Conservation (phyloP, 2,329 filamentous ascomycete species). For the Alternaria longipes region DNA sequence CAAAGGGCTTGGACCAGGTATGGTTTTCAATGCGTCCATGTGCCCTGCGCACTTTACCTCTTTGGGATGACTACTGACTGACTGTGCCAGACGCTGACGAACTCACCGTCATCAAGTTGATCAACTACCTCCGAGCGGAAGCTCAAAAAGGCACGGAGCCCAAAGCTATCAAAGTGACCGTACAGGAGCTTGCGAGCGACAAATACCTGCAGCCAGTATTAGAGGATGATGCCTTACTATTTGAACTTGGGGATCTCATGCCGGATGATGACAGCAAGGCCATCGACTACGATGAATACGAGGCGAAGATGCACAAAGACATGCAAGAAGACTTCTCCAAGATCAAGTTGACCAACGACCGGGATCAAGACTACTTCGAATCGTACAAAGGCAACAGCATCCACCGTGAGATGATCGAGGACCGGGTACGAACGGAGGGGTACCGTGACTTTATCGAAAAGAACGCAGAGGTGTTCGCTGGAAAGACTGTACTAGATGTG, state of each 20-base stretch:
- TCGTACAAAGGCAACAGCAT: slow-evolving; percentile 76
- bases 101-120: slow-evolving; percentile 44
- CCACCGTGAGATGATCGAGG: slow-evolving; percentile 95
- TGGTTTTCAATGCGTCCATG: slow-evolving; percentile 6
- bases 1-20: slow-evolving; percentile 43
- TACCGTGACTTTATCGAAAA: slow-evolving; percentile 96
- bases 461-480: slow-evolving; percentile 86
- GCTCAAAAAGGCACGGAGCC: slow-evolving; percentile 50
- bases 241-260: slow-evolving; percentile 81
- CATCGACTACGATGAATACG: slow-evolving; percentile 45
- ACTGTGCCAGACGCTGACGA: slow-evolving; percentile 40
- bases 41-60: slow-evolving; percentile 20
- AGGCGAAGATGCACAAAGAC: slow-evolving; percentile 55
- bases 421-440: slow-evolving; percentile 84
- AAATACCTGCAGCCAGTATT: slow-evolving; percentile 83
- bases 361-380: slow-evolving; percentile 69
- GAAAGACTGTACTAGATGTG: slow-evolving; percentile 88
- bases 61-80: slow-evolving; percentile 29
- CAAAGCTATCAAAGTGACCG: slow-evolving; percentile 64
- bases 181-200: slow-evolving; percentile 74
- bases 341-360: slow-evolving; percentile 51
- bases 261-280: slow-evolving; percentile 38
- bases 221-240: slow-evolving; percentile 88
- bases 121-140: slow-evolving; percentile 61
- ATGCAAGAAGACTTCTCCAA: slow-evolving; percentile 43